Base-by-base conservation (phyloP, 2,329 filamentous ascomycete genomes). In the Exophiala dermatitidis region DNA sequence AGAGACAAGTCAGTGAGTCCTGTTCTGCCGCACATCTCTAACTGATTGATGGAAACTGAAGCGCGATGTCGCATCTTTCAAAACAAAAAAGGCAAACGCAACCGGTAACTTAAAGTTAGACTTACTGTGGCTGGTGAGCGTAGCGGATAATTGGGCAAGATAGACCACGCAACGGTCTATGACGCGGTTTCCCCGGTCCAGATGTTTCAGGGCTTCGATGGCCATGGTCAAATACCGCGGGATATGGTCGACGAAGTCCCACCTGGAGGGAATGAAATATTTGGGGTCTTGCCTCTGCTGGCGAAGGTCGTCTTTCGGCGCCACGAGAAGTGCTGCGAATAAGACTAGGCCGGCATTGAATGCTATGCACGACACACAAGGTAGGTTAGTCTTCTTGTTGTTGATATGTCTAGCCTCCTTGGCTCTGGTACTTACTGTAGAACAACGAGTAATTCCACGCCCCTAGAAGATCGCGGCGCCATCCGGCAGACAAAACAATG, bases 371-470 rank as follows among this genome's bases (percentile, higher is more conserved):
- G 4, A 28, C n/a, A 30, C 6, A 9, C 5, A 41, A 9, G 8
- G 26, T n/a, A 38, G 50, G 4, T 36, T 7, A 48, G 5, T 26
- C 2, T 26, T n/a, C 19, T 19, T 19, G 19, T 19, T 19, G 19
- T 19, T 19, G 19, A 19, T 19, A 19, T 19, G 19, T 19, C 19
- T 19, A 19, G 19, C 19, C 8, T 45, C 42, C 12, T 9, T 31
- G 5, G 31, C 29, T 45, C 31, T 45, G 42, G 19, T 28, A 47
- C 64, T 45, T 61, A 69, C 68, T 64, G 56, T 69, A 69, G 50
- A 68, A 66, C 30, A 69, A 52, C 29, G 68, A 63, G 58, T 64
- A 63, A 62, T 64, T 64, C 67, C 68, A 66, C 33, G 68, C 60
- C 4, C 65, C 65, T 19, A 69, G 38, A 29, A 68, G 53, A 37